Conservation (phyloP, 257 asterid genomes). For the Nicotiana sylvestris region DNA sequence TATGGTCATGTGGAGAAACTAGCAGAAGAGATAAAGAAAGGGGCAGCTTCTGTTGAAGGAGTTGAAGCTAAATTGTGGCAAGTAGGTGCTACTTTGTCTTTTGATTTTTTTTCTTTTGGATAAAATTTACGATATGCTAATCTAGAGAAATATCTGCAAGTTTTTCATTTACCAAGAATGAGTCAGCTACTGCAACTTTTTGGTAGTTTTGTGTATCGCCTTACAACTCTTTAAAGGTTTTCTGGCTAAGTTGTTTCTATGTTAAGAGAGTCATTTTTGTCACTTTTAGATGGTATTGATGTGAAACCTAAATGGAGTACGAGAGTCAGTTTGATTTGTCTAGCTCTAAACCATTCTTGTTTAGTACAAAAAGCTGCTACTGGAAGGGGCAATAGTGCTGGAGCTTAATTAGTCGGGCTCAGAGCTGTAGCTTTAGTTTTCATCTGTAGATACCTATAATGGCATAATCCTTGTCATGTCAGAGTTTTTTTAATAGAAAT, state of each 20-base stretch:
- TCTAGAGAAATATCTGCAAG: not conserved
- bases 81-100: constrained; percentile 32
- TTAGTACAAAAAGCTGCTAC: not conserved
- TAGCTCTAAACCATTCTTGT: not conserved
- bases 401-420: not conserved
- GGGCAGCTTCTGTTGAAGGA: constrained; percentile 70
- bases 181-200: not conserved
- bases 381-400: not conserved
- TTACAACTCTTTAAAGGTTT: not conserved
- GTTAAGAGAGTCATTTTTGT: not conserved
- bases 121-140: not conserved
- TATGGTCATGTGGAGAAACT: constrained; percentile 80
- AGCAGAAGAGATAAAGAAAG: constrained; percentile 70
- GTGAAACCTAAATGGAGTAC: not conserved
- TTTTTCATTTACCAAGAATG: not conserved
- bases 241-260: not conserved
- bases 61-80: constrained; percentile 81
- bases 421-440: not conserved
- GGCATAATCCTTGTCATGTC: not conserved
- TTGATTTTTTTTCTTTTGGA: not conserved
- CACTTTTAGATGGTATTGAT: not conserved
- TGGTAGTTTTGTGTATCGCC: not conserved
- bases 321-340: not conserved
- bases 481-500: not conserved
- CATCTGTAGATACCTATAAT: not conserved